Evolutionary conservation across 352 stramenopile genomes (phyloP).

Genomic region (Pythium insidiosum): DNA sequence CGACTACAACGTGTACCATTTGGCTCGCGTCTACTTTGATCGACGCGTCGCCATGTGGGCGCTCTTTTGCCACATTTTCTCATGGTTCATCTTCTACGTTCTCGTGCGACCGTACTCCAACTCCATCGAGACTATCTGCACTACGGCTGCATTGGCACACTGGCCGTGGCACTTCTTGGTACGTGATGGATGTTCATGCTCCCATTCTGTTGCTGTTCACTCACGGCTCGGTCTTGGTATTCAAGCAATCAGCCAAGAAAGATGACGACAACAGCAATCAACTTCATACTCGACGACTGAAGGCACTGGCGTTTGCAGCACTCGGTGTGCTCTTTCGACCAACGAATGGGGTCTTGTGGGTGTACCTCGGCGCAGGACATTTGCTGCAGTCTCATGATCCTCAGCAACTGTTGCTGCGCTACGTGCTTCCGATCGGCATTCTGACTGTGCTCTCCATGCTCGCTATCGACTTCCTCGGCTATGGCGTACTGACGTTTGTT

Average conservation of each 20-base stretch:
- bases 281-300: slow-evolving; percentile 10
- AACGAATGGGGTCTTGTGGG: slow-evolving; percentile 70
- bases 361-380: slow-evolving; percentile 55
- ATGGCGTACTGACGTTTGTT: slow-evolving; percentile 81
- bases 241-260: slow-evolving; percentile 10
- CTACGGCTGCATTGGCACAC: slow-evolving; percentile 52
- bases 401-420: slow-evolving; percentile 24
- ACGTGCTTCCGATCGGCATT: slow-evolving; percentile 53
- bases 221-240: slow-evolving; percentile 4
- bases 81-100: slow-evolving; percentile 84
- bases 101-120: slow-evolving; percentile 86
- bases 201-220: no score
- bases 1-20: slow-evolving; percentile 69
- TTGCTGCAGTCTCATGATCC: slow-evolving; percentile 39
- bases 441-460: slow-evolving; percentile 48
- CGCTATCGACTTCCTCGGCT: slow-evolving; percentile 64
- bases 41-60: slow-evolving; percentile 53
- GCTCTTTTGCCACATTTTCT: slow-evolving; percentile 67
- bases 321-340: slow-evolving; percentile 76
- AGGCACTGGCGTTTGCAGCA: slow-evolving; percentile 46
- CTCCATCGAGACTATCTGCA: slow-evolving; percentile 77
- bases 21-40: slow-evolving; percentile 60
- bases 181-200: slow-evolving; percentile 6
- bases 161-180: slow-evolving; percentile 78
- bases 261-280: slow-evolving; percentile 14